A percentile compares a stretch with the other conserved stretches of the same genome.
phyloP scores from a whole-genome alignment of 2,329 filamentous ascomycete species.

The Xylariales sp. region DNA sequence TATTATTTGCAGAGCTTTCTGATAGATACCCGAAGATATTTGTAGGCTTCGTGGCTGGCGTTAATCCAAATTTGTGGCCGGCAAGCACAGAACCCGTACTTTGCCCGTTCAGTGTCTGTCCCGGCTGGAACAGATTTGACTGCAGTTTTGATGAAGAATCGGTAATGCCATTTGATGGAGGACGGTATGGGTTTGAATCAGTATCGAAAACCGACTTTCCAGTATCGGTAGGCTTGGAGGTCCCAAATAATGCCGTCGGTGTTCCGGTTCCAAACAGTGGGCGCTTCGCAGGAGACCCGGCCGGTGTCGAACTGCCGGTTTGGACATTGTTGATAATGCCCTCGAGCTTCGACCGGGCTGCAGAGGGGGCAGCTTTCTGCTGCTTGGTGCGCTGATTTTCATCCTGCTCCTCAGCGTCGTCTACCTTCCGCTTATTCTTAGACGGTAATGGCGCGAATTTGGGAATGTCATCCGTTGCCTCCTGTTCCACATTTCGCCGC shows the following conservation, averaged over 20 bases:
- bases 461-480: conserved; percentile 28
- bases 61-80: conserved; percentile 17
- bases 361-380: conserved; percentile 46
- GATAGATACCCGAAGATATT: conserved; percentile 61
- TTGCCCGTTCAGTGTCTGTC: conserved; percentile 26
- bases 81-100: conserved; percentile 18
- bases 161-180: conserved; percentile 28
- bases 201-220: conserved; percentile 19
- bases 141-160: conserved; percentile 40
- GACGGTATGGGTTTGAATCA: conserved; percentile 24
- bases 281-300: conserved; percentile 20
- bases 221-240: conserved; percentile 14
- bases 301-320: conserved; percentile 22
- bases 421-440: conserved; percentile 51
- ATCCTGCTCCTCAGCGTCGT: conserved; percentile 35
- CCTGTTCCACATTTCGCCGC: conserved; percentile 39
- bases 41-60: conserved; percentile 20
- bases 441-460: conserved; percentile 28
- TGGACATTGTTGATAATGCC: conserved; percentile 50
- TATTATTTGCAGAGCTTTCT: conserved; percentile 52
- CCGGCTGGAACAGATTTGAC: conserved; percentile 19
- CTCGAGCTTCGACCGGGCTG: conserved; percentile 53
- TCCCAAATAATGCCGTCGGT: conserved; percentile 10
- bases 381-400: conserved; percentile 47
- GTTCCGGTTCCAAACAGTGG: conserved; percentile 11